Evolutionary conservation across 2,329 filamentous ascomycete species (phyloP), one percentile per base, ranked within the genome.

Genomic region (Clonostachys byssicola): DNA sequence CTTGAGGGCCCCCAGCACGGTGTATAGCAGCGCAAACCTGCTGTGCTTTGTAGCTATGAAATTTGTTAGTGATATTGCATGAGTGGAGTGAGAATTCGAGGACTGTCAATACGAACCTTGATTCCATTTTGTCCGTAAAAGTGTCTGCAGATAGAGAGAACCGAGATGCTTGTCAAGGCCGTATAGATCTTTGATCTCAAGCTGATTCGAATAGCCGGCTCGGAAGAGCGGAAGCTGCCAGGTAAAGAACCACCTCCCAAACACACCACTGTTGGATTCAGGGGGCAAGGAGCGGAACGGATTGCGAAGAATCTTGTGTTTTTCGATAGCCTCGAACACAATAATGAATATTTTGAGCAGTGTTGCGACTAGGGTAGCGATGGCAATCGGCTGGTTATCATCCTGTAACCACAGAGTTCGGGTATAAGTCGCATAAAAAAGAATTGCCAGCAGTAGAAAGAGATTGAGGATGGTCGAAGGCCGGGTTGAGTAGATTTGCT

Each of bases 161-260:
- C 42, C 39, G 33, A 49, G 47, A 40, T 49, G 47, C 23, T 49
- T 49, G 35, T 49, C 47, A 16, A 49, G 47, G 13, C 20, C 10
- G 14, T 43, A 49, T n/a, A 49, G 23, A 34, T 49, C 47, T 12
- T 49, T 41, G 16, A 49, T 46, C 9, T 17, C 34, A n/a, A 49
- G 20, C 6, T 41, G n/a, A 9, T 46, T 44, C 12, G 43, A 40
- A 34, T 49, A 49, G 3, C 47, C 47, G 12, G 34, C 40, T 3
- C 44, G 43, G 20, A 49, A 49, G 6, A 49, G 33, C 5, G 47
- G 47, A 12, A 49, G n/a, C 40, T 49, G 47, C 47, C 47, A 49
- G 4, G 47, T 18, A 33, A 49, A 49, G 13, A 49, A 9, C 47
- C 47, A 49, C 41, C 36, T 18, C 17, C 44, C 30, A 35, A 49